A percentile compares a stretch with the other conserved stretches of the same genome.
These are phyloP conservation scores for Oidiodendron maius DNA, from an alignment of 495 filamentous ascomycete species.

Conservation along the genomic window DNA sequence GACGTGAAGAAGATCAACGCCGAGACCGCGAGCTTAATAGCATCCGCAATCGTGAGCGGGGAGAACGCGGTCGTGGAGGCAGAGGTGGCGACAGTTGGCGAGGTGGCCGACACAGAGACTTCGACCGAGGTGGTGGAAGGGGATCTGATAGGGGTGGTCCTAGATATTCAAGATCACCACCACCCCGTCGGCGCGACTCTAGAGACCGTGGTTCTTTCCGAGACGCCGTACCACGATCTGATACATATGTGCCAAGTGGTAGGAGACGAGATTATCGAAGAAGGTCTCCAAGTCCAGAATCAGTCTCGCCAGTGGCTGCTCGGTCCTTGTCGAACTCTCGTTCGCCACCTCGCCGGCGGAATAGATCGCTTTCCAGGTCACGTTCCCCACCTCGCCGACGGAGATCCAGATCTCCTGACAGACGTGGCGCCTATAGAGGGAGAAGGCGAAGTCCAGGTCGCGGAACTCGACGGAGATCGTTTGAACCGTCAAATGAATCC, in stretches of 20 bases:
- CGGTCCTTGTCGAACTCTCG: conserved; percentile 18
- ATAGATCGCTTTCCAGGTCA: conserved; percentile 32
- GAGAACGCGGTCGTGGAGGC: conserved; percentile 59
- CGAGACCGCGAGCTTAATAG: conserved; percentile 56
- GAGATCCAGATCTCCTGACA: conserved; percentile 21
- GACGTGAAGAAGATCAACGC: conserved; percentile 53
- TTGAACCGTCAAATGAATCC: conserved; percentile 6
- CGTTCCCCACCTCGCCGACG: conserved; percentile 32
- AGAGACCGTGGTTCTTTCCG: conserved; percentile 38
- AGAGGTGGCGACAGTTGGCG: conserved; percentile 43
- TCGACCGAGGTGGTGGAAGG: conserved; percentile 18
- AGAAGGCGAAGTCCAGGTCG: conserved; percentile 18
- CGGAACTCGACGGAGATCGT: conserved; percentile 16
- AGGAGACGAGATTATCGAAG: conserved; percentile 28
- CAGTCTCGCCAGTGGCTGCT: conserved; percentile 10
- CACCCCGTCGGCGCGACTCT: conserved; percentile 46
- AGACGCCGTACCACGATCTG: conserved; percentile 38
- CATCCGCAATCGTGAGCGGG: conserved; percentile 67
- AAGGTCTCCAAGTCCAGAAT: conserved; percentile 24
- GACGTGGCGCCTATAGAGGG: conserved; percentile 17
- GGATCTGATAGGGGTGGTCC: conserved; percentile 39
- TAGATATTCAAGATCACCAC: conserved; percentile 59
- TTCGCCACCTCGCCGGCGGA: conserved; percentile 36
- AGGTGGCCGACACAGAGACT: conserved; percentile 21
- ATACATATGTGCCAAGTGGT: conserved; percentile 43